Evolutionary conservation across 2,329 filamentous ascomycete species (phyloP), one percentile per base, ranked within the genome.

Genomic region (Colletotrichum navitas): DNA sequence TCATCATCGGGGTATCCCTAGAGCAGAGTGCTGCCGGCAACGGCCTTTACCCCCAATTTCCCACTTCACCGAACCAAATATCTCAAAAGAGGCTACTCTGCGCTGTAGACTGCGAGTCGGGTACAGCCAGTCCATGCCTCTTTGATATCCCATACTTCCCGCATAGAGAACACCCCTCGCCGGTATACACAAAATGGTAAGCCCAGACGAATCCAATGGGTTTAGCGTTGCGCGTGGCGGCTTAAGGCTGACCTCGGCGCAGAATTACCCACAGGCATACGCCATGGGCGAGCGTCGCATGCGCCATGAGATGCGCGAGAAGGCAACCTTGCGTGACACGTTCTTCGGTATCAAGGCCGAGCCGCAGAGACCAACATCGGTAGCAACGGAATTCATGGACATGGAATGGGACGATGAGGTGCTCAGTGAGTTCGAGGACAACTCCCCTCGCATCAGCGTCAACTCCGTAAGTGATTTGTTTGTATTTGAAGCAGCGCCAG

Each of bases 351-450:
- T 87, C 73, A 88, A 87, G 76, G 80, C 80, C 67, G 85, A 87
- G 72, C 85, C 81, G 29, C 82, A 85, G 64, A 86, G 92, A 70
- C 92, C 92, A 49, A 80, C 88, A 47, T 95, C 93, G 47, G 87
- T 93, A 71, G 89, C 91, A 54, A 95, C 93, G 29, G 92, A 94
- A 77, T 92, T 94, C 74, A 91, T 92, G 78, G 93, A 94, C 77
- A 94, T 92, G 51, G 93, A 95, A 74, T 89, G 86, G 83, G 87
- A 90, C 52, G 93, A 94, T 74, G 85, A 85, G 41, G 83, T 86
- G 61, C 81, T 88, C 73, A 89, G 85, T 73, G 88, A 90, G 61
- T 80, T 87, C 68, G 90, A 91, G 76, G 89, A 92, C 52, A 90
- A 90, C 80, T 92, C 91, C 3, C 90, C 90, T 16, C 87, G 91